These are phyloP conservation scores for Gynandropsis gynandra DNA, from an alignment of 345 rosid genomes.

Conservation along the genomic window DNA sequence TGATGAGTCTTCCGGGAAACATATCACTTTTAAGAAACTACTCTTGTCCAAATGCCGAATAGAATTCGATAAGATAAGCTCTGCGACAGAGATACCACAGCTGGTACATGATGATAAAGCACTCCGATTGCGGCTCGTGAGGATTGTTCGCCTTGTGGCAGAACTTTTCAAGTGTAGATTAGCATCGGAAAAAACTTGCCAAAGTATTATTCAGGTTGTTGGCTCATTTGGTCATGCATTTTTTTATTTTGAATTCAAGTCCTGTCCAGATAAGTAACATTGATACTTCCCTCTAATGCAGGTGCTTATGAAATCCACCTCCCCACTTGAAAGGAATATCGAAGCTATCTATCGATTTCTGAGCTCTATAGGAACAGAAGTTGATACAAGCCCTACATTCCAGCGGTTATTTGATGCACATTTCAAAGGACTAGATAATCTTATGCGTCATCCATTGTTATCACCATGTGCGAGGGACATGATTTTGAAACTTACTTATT, in stretches of 20 bases:
- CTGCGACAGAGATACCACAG: not conserved
- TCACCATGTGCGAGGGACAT: no score
- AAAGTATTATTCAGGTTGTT: conserved; percentile 17
- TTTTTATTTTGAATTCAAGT: not conserved
- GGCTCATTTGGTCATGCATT: not conserved
- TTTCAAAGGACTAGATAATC: conserved; percentile 2
- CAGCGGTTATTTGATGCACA: conserved; percentile 12
- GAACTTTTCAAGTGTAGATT: conserved; percentile 4
- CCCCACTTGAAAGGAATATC: conserved; percentile 18
- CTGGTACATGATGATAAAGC: conserved; percentile 12
- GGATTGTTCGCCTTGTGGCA: conserved; percentile 16
- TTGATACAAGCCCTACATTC: not conserved
- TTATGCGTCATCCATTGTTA: conserved; percentile 9
- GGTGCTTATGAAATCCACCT: conserved; percentile 24
- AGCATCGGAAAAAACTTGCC: conserved; percentile 2
- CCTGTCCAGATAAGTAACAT: not conserved
- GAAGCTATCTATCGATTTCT: conserved; percentile 18
- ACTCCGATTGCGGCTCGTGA: conserved; percentile 6
- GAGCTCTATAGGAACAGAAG: conserved; percentile 4
- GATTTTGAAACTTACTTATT: no score
- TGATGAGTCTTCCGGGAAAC: conserved; percentile 2
- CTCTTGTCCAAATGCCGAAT: conserved; percentile 13
- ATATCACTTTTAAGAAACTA: conserved; percentile 14
- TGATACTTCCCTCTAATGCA: not conserved
- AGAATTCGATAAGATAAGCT: conserved; percentile 13